Conservation (phyloP, 352 stramenopile species). For the Phytophthora meadii region DNA sequence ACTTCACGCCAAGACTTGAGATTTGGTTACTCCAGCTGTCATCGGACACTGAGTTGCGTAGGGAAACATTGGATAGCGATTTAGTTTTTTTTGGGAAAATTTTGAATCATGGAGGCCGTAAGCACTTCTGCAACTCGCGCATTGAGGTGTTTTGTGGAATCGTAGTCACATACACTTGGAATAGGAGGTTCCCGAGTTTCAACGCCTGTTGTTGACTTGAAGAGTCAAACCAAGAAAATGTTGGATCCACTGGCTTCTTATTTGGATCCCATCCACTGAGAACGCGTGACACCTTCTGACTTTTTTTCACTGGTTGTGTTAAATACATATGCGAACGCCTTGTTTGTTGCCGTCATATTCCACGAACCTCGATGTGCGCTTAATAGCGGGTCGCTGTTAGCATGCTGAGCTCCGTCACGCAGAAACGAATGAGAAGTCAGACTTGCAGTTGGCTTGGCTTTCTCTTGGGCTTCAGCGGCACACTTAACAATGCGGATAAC, state of each 20-base stretch:
- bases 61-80: constrained; percentile 8
- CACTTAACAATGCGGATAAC: background rate
- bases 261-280: background rate
- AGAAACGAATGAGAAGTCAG: constrained; percentile 5
- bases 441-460: constrained; percentile 2
- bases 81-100: background rate
- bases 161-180: constrained; percentile 7
- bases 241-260: background rate
- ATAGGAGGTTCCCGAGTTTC: background rate
- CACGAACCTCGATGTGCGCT: constrained; percentile 1
- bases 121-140: background rate
- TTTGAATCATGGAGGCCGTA: background rate
- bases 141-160: constrained; percentile 3
- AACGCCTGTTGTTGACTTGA: background rate
- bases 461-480: constrained; percentile 7
- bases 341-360: constrained; percentile 11
- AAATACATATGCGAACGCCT: constrained; percentile 12
- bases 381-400: background rate
- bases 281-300: constrained; percentile 1
- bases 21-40: background rate
- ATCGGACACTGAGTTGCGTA: background rate
- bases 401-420: constrained; percentile 1
- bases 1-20: constrained; percentile 11
- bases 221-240: constrained; percentile 6
- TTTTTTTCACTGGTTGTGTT: constrained; percentile 8